Evolutionary conservation across 345 rosid genomes (phyloP).

Genomic region (Kandelia obovata): DNA sequence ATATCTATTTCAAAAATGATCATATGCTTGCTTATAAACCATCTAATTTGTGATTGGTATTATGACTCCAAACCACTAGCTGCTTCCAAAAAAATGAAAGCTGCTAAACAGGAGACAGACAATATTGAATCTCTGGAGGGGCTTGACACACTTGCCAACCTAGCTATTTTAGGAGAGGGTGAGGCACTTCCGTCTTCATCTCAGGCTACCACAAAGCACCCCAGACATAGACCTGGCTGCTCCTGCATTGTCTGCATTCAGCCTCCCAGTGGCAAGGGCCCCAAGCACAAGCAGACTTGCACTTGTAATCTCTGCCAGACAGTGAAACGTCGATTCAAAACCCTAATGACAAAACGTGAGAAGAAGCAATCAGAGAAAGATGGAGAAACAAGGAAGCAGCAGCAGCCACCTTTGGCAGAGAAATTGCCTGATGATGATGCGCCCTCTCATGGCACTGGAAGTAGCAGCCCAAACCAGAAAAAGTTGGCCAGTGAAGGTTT

Average conservation of each 20-base stretch:
- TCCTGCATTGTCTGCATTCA: slow-evolving; percentile 91
- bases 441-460: slow-evolving; percentile 40
- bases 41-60: slow-evolving; percentile 8
- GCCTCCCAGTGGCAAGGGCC: slow-evolving; percentile 88
- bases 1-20: slow-evolving; percentile 8
- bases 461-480: slow-evolving; percentile 42
- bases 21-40: slow-evolving; percentile 8
- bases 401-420: slow-evolving; percentile 32
- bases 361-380: slow-evolving; percentile 66
- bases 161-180: slow-evolving; percentile 60
- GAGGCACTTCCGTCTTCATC: slow-evolving; percentile 47
- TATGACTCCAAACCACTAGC: slow-evolving; percentile 27
- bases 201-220: slow-evolving; percentile 80
- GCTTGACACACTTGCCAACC: slow-evolving; percentile 61
- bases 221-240: slow-evolving; percentile 90
- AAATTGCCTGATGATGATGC: slow-evolving; percentile 42
- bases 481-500: slow-evolving; percentile 39
- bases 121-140: slow-evolving; percentile 54
- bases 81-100: slow-evolving; percentile 50
- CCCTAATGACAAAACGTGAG: slow-evolving; percentile 63
- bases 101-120: slow-evolving; percentile 42
- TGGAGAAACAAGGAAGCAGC: slow-evolving; percentile 44
- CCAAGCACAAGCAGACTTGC: slow-evolving; percentile 78
- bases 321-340: slow-evolving; percentile 71
- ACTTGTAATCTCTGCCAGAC: slow-evolving; percentile 70